Evolutionary conservation across 2,329 filamentous ascomycete species (phyloP).

Genomic region (Colletotrichum lini): DNA sequence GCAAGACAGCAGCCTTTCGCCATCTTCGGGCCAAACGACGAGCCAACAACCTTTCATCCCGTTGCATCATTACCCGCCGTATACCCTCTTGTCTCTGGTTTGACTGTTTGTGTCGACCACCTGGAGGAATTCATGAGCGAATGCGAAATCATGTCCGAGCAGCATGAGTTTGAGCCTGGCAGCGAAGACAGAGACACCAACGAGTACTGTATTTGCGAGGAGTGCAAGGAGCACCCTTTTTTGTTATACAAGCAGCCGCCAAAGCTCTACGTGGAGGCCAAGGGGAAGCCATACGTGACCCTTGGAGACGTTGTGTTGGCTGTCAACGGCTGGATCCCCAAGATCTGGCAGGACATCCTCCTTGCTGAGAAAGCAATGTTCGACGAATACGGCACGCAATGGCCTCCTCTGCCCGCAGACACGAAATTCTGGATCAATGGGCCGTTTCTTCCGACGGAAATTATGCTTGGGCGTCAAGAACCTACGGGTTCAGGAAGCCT

Average conservation of each 20-base stretch:
- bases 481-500: conserved; percentile 17
- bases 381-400: conserved; percentile 23
- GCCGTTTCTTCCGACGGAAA: conserved; percentile 20
- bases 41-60: conserved; percentile 23
- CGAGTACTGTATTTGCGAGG: conserved; percentile 25
- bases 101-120: conserved; percentile 26
- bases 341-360: conserved; percentile 26
- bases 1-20: conserved; percentile 24
- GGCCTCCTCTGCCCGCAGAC: conserved; percentile 23
- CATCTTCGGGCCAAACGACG: conserved; percentile 21
- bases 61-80: conserved; percentile 23
- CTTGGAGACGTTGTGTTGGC: conserved; percentile 16
- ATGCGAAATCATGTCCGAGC: conserved; percentile 23
- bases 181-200: conserved; percentile 22
- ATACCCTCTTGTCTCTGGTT: conserved; percentile 27
- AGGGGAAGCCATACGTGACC: conserved; percentile 16
- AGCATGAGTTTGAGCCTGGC: conserved; percentile 23
- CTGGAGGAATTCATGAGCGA: conserved; percentile 26
- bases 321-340: conserved; percentile 24
- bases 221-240: conserved; percentile 27
- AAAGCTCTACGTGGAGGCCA: conserved; percentile 26
- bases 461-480: conserved; percentile 16
- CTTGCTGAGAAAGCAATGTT: conserved; percentile 24
- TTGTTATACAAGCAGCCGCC: conserved; percentile 18
- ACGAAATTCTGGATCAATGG: conserved; percentile 27